Evolutionary conservation across 257 asterid genomes (phyloP).

Genomic region (Solanum bulbocastanum): DNA sequence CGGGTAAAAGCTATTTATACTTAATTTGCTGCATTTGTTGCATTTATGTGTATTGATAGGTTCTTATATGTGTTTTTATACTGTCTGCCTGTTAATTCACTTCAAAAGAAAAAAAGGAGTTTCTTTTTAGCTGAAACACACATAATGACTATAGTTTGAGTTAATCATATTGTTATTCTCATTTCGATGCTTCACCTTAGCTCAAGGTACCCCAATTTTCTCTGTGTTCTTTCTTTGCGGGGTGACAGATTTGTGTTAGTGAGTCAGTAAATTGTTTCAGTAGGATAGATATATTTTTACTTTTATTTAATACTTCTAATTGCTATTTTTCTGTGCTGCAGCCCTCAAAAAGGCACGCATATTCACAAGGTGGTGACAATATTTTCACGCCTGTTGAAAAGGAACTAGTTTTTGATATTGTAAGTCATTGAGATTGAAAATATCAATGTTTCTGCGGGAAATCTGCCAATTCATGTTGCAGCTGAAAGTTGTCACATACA

Average conservation of each 20-base stretch:
- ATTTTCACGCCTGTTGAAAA: slow-evolving; percentile 69
- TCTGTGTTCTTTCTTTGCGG: not conserved
- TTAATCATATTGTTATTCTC: not conserved
- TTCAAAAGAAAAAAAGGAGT: not conserved
- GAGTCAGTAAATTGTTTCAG: not conserved
- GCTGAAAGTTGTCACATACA: not conserved
- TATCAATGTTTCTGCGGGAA: not conserved
- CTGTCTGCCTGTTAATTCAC: not conserved
- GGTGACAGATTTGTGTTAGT: not conserved
- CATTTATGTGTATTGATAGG: not conserved
- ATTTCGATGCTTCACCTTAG: not conserved
- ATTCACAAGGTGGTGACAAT: slow-evolving; percentile 71
- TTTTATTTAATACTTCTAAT: not conserved
- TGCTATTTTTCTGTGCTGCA: slow-evolving; percentile 22
- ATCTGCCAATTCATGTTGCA: not conserved
- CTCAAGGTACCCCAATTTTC: not conserved
- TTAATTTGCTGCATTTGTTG: not conserved
- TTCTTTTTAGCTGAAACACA: not conserved
- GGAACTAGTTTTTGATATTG: slow-evolving; percentile 87
- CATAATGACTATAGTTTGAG: not conserved
- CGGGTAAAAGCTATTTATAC: not conserved
- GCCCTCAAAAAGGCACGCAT: slow-evolving; percentile 93
- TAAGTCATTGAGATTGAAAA: slow-evolving; percentile 24
- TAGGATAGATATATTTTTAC: not conserved
- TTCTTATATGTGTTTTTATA: not conserved